These are phyloP conservation scores for Gossypium gossypioides DNA, from an alignment of 441 rosid genomes.

Conservation along the genomic window DNA sequence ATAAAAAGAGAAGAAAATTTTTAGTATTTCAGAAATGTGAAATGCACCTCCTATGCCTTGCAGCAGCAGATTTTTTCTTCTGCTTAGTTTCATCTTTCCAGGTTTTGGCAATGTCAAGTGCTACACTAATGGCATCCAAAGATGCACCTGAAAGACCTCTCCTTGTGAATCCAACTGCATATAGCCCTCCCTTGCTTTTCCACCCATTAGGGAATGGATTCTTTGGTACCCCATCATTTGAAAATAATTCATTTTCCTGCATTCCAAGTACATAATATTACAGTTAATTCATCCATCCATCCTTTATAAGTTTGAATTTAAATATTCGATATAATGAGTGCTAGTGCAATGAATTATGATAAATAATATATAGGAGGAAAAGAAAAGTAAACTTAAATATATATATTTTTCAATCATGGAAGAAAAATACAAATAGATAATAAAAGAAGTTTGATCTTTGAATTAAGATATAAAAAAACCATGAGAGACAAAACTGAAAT, in stretches of 20 bases:
- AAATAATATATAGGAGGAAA: too few species aligned
- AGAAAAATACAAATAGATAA: background rate
- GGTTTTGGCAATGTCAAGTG: constrained; percentile 42
- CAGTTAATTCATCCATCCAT: background rate
- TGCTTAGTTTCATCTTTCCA: constrained; percentile 75
- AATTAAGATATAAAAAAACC: too few species aligned
- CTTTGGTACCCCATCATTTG: constrained; percentile 45
- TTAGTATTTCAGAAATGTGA: constrained; percentile 40
- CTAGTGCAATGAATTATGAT: too few species aligned
- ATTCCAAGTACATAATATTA: background rate
- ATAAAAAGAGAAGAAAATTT: constrained; percentile 20
- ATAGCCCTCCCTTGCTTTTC: constrained; percentile 65
- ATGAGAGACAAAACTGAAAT: constrained; percentile 8
- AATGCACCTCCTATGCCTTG: constrained; percentile 65
- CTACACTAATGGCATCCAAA: constrained; percentile 53
- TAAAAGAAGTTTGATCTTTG: too few species aligned
- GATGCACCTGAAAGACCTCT: constrained; percentile 69
- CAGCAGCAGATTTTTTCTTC: constrained; percentile 33
- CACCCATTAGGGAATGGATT: constrained; percentile 68
- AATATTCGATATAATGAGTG: too few species aligned
- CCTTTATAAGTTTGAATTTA: too few species aligned
- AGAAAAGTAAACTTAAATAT: background rate
- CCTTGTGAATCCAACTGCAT: constrained; percentile 75
- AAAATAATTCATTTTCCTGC: constrained; percentile 68
- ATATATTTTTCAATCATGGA: too few species aligned